Evolutionary conservation across 192 early-diverging fungal genomes (phyloP).

Genomic region (Phlyctochytrium bullatum): DNA sequence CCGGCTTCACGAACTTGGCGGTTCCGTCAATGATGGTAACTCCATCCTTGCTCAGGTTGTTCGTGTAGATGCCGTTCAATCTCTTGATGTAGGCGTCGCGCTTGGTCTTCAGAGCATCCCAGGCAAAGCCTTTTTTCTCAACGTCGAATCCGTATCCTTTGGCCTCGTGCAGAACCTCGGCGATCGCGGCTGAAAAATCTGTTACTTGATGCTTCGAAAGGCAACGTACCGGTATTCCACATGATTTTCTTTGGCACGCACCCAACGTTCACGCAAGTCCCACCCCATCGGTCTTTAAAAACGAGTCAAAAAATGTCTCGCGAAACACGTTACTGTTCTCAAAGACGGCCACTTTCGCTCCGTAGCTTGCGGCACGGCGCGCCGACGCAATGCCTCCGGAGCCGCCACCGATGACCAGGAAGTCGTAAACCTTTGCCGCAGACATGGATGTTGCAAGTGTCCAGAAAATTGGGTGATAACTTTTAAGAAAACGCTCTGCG

Average conservation of each 20-base stretch:
- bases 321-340: slow-evolving; percentile 49
- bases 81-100: slow-evolving; percentile 96
- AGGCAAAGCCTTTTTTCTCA: slow-evolving; percentile 60
- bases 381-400: slow-evolving; percentile 88
- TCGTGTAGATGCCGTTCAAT: slow-evolving; percentile 94
- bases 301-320: neutral
- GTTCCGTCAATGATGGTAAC: slow-evolving; percentile 82
- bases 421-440: slow-evolving; percentile 60
- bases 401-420: slow-evolving; percentile 95
- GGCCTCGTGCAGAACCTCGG: slow-evolving; percentile 86
- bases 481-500: too few relatives aligned
- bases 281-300: slow-evolving; percentile 44
- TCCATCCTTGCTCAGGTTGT: slow-evolving; percentile 81
- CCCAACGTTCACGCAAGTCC: slow-evolving; percentile 93
- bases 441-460: too few relatives aligned
- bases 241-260: slow-evolving; percentile 76
- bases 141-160: slow-evolving; percentile 86
- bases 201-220: slow-evolving; percentile 1
- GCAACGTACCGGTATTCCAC: slow-evolving; percentile 82
- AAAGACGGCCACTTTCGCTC: slow-evolving; percentile 86
- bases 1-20: slow-evolving; percentile 78
- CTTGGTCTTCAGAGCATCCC: slow-evolving; percentile 80
- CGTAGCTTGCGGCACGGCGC: slow-evolving; percentile 86
- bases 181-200: slow-evolving; percentile 61
- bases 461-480: too few relatives aligned